A percentile compares a stretch with the other conserved stretches of the same genome.
Evolutionary conservation across 192 early-diverging fungal species (phyloP).

Genomic region (Linnemannia schmuckeri): DNA sequence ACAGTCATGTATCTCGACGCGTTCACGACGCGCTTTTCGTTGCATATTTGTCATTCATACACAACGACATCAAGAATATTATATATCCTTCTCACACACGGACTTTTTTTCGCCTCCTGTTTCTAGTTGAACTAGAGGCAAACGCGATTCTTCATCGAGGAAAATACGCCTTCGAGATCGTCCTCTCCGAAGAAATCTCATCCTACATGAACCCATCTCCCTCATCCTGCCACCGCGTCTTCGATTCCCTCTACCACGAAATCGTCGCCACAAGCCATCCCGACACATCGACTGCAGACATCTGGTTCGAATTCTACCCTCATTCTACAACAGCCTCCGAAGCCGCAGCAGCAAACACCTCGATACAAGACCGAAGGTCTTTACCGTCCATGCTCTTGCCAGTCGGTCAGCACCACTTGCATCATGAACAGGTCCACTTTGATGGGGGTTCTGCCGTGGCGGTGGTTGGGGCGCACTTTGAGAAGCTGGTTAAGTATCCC

Average conservation of each 20-base stretch:
- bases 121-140: constrained; percentile 33
- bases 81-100: neutral
- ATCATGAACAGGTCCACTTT: neutral
- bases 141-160: neutral
- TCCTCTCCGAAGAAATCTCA: constrained; percentile 22
- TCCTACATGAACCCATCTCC: constrained; percentile 13
- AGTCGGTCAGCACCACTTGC: neutral
- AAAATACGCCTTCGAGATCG: constrained; percentile 21
- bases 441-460: neutral
- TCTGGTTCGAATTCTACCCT: constrained; percentile 42
- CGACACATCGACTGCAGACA: constrained; percentile 12
- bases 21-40: neutral
- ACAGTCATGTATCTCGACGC: neutral
- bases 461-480: constrained; percentile 21
- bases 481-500: neutral
- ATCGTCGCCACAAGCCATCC: constrained; percentile 10
- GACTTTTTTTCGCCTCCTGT: neutral
- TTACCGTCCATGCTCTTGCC: neutral
- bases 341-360: neutral
- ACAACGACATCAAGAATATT: too few relatives aligned
- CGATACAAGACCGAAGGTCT: neutral
- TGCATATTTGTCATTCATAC: neutral
- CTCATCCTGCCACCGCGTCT: constrained; percentile 5
- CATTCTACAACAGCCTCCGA: neutral
- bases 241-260: constrained; percentile 35